phyloP scores from a whole-genome alignment of 2,329 filamentous ascomycete genomes.

The Cercospora nicotianae region DNA sequence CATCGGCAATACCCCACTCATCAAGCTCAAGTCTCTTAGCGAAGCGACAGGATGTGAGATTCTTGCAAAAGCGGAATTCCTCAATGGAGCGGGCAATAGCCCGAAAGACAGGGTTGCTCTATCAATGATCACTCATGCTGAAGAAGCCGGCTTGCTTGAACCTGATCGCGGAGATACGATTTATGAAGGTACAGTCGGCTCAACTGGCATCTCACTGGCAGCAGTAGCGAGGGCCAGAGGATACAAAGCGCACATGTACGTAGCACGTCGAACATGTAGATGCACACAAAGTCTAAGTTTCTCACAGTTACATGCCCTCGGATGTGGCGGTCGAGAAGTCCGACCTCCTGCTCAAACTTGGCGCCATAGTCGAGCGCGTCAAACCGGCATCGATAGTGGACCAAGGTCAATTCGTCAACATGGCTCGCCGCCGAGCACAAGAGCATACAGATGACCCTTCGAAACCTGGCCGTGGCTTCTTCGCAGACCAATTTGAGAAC shows the following conservation, averaged over 20 bases:
- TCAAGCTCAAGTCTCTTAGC: slow-evolving; percentile 46
- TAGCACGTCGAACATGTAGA: slow-evolving; percentile 17
- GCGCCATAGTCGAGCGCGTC: slow-evolving; percentile 89
- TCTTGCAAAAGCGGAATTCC: slow-evolving; percentile 89
- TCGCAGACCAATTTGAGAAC: slow-evolving; percentile 95
- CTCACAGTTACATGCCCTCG: slow-evolving; percentile 78
- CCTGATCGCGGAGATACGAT: slow-evolving; percentile 88
- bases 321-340: slow-evolving; percentile 89
- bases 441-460: slow-evolving; percentile 65
- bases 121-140: slow-evolving; percentile 80
- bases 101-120: slow-evolving; percentile 95
- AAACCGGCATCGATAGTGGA: slow-evolving; percentile 91
- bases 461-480: slow-evolving; percentile 76
- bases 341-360: slow-evolving; percentile 81
- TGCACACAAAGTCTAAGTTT: slow-evolving; percentile 8
- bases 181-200: slow-evolving; percentile 96
- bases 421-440: slow-evolving; percentile 71
- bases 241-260: slow-evolving; percentile 84
- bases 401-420: slow-evolving; percentile 90
- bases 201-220: slow-evolving; percentile 91
- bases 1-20: slow-evolving; percentile 7
- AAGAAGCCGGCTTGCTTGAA: slow-evolving; percentile 70
- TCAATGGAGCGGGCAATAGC: slow-evolving; percentile 90
- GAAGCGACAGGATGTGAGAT: slow-evolving; percentile 85
- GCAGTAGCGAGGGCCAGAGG: slow-evolving; percentile 83